These are phyloP conservation scores for Avena atlantica DNA, from an alignment of 176 grass and related monocot species.

Conservation along the genomic window DNA sequence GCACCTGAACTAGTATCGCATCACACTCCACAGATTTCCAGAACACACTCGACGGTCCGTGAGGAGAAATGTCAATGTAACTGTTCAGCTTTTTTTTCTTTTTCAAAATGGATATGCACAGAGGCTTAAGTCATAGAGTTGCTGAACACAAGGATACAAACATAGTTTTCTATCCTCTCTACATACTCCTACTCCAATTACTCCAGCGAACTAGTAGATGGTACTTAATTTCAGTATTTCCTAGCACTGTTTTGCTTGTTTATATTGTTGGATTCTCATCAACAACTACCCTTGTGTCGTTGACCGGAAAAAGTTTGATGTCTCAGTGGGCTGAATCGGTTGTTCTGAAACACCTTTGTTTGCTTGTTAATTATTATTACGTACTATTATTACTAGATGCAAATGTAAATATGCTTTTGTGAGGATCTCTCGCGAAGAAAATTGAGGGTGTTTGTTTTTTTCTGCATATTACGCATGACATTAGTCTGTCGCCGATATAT, in stretches of 20 bases:
- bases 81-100: too few relatives aligned
- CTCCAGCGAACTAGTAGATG: background rate
- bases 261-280: background rate
- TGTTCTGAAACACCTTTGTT: background rate
- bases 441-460: too few relatives aligned
- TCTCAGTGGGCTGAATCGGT: background rate
- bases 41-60: background rate
- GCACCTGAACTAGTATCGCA: conserved; percentile 45
- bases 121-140: too few relatives aligned
- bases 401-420: background rate
- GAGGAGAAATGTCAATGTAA: too few relatives aligned
- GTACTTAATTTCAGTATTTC: background rate
- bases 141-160: too few relatives aligned
- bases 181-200: background rate
- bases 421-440: background rate
- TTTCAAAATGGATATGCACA: too few relatives aligned
- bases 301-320: background rate
- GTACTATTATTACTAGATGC: background rate
- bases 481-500: too few relatives aligned
- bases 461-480: too few relatives aligned
- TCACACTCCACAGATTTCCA: background rate
- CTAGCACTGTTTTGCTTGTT: background rate
- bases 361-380: background rate
- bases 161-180: background rate
- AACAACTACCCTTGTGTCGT: background rate